phyloP scores from a whole-genome alignment of 257 asterid species.

The Coffea eugenioides region DNA sequence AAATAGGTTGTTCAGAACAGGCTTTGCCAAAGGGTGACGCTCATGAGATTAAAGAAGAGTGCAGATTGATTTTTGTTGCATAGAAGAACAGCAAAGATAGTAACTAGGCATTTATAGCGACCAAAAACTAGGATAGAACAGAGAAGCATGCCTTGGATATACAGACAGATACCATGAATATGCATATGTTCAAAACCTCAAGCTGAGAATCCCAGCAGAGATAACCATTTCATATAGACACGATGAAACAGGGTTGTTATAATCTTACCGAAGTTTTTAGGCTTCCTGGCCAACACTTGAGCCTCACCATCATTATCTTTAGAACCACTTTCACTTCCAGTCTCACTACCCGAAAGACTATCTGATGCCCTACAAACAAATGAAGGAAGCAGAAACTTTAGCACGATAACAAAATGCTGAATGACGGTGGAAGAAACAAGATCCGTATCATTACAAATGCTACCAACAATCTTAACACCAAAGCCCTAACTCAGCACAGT shows the following conservation, averaged over 20 bases:
- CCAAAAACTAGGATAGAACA: background rate
- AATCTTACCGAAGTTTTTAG: slow-evolving; percentile 42
- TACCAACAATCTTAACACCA: background rate
- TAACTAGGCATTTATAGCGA: background rate
- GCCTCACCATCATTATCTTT: slow-evolving; percentile 40
- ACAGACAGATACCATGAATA: background rate
- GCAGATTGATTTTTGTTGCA: background rate
- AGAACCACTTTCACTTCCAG: slow-evolving; percentile 49
- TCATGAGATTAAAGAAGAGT: background rate
- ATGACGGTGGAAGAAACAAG: too few species aligned
- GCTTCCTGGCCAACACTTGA: slow-evolving; percentile 38
- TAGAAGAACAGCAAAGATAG: background rate
- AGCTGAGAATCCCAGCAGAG: background rate
- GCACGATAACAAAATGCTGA: background rate
- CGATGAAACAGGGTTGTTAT: background rate
- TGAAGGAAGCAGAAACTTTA: background rate
- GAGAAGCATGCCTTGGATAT: background rate
- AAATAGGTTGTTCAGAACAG: background rate
- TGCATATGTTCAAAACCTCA: background rate
- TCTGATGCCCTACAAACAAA: slow-evolving; percentile 46
- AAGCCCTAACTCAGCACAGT: background rate
- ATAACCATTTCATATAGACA: background rate
- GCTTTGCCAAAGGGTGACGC: background rate
- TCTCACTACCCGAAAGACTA: slow-evolving; percentile 59
- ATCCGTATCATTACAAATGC: background rate